Percentiles rank a stretch among this genome's conserved stretches.
phyloP scores from a whole-genome alignment of 2,329 filamentous ascomycete genomes.

The Sordariomycetes sp. region DNA sequence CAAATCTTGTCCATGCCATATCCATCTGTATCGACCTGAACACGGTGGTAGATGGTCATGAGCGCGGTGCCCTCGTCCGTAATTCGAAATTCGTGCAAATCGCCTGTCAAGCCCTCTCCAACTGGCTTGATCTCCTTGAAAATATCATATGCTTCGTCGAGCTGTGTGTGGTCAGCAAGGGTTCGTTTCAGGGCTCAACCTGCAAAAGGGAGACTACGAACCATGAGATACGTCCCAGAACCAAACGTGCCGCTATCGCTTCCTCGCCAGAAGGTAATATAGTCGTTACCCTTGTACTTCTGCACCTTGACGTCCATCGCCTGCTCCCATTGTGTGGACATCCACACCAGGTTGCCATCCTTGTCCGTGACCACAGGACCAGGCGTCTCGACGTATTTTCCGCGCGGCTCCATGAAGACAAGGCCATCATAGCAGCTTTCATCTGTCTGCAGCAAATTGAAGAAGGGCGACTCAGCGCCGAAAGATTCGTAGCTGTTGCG shows the following conservation, averaged over 20 bases:
- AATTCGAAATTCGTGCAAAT: slow-evolving; percentile 29
- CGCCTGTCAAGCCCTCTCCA: slow-evolving; percentile 11
- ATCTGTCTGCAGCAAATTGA: slow-evolving; percentile 17
- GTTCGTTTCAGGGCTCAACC: not conserved
- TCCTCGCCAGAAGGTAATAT: slow-evolving; percentile 25
- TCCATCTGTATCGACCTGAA: slow-evolving; percentile 7
- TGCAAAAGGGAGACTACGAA: not conserved
- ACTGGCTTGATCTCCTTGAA: slow-evolving; percentile 14
- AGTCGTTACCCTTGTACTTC: slow-evolving; percentile 17
- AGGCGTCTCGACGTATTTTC: slow-evolving; percentile 21
- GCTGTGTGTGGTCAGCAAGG: slow-evolving; percentile 9
- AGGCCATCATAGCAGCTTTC: slow-evolving; percentile 24
- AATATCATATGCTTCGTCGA: slow-evolving; percentile 18
- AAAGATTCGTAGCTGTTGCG: slow-evolving; percentile 11
- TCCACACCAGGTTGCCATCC: slow-evolving; percentile 33
- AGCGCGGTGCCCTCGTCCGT: slow-evolving; percentile 28
- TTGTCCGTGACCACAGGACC: slow-evolving; percentile 34
- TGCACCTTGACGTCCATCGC: slow-evolving; percentile 17
- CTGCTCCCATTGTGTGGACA: slow-evolving; percentile 12
- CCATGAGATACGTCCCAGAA: not conserved
- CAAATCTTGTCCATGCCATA: slow-evolving; percentile 7
- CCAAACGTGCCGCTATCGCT: not conserved
- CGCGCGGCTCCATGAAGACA: slow-evolving; percentile 27
- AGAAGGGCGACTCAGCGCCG: slow-evolving; percentile 16
- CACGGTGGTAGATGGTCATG: slow-evolving; percentile 25